Evolutionary conservation across 768 basidiomycete genomes (phyloP).

Genomic region (Lenzites betulinus): DNA sequence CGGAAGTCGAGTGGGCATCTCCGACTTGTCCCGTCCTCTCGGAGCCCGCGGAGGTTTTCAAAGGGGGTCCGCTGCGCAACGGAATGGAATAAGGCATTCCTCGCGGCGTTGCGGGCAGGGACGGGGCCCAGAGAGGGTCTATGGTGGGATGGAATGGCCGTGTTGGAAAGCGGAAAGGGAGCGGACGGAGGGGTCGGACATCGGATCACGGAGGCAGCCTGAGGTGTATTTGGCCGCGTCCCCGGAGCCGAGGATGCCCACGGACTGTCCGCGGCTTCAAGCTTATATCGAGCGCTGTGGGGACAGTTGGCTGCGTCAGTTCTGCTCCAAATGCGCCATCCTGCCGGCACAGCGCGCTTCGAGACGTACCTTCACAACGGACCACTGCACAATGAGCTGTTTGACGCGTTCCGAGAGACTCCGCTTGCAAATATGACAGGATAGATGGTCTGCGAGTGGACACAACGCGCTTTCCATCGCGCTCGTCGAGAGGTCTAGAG

Average conservation of each 20-base stretch:
- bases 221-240: not conserved
- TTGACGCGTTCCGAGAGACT: slow-evolving; percentile 67
- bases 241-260: not conserved
- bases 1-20: not conserved
- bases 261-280: not conserved
- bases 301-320: not conserved
- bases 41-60: too few relatives aligned
- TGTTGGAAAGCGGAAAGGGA: too few relatives aligned
- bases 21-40: not conserved
- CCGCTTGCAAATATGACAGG: slow-evolving; percentile 67
- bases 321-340: not conserved
- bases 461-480: slow-evolving; percentile 72
- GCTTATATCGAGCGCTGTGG: slow-evolving; percentile 15
- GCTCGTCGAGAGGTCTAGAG: slow-evolving; percentile 68
- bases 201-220: not conserved
- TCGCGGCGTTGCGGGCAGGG: too few relatives aligned
- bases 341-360: not conserved
- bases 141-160: too few relatives aligned
- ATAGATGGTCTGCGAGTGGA: slow-evolving; percentile 67
- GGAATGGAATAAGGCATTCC: too few relatives aligned
- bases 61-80: too few relatives aligned
- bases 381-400: slow-evolving; percentile 73
- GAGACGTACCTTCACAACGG: slow-evolving; percentile 65
- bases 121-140: too few relatives aligned
- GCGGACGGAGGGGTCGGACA: not conserved